Evolutionary conservation across 257 asterid species (phyloP), one percentile per base, ranked within the genome.

Genomic region (Solanum megistacrolobum): DNA sequence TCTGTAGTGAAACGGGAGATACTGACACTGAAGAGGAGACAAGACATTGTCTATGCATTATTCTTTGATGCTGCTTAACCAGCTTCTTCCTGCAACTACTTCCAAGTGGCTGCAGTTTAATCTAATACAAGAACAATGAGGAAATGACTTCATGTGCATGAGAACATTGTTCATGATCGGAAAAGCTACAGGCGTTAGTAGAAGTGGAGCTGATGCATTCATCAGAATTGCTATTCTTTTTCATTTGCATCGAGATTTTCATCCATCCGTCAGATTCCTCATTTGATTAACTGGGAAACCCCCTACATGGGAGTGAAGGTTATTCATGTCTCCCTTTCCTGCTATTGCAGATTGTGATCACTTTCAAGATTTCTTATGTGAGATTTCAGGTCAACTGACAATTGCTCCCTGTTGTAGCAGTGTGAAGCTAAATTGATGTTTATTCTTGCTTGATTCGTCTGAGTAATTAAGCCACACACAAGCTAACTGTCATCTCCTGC

Each of bases 1-100:
- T 81, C 69, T 87, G 84, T 89, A 95, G 98, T 87, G 97, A 95
- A 88, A 91, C 92, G 58, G 94, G 94, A 87, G 95, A 94, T 65
- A 87, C 89, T 3, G 96, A 93, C 66, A 91, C 89, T 29, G 98
- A 94, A 62, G 98, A 94, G 52, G 96, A 91, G 87, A 92, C 90
- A 90, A 91, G 88, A 89, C 92, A 91, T 55, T 95, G 98, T 87
- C 91, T 94, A 7, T 95, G 98, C 88, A 79, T 86, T 84, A 95
- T 95, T 88, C 96, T 95, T 32, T 95, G 96, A 94, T 88, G 89
- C 87, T 74, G 88, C 89, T 82, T 46, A 46, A 48, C 29, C 66
- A 18, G 43, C 43, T 82, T 82, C 85, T 79, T 43, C 62, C 36
- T 78, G 84, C 32, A 78, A 78, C 62, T 81, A 46, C 85, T 46